A percentile compares a stretch with the other conserved stretches of the same genome.
Conservation (phyloP, 2,329 filamentous ascomycete species). For the Pestalotiopsis sp. region DNA sequence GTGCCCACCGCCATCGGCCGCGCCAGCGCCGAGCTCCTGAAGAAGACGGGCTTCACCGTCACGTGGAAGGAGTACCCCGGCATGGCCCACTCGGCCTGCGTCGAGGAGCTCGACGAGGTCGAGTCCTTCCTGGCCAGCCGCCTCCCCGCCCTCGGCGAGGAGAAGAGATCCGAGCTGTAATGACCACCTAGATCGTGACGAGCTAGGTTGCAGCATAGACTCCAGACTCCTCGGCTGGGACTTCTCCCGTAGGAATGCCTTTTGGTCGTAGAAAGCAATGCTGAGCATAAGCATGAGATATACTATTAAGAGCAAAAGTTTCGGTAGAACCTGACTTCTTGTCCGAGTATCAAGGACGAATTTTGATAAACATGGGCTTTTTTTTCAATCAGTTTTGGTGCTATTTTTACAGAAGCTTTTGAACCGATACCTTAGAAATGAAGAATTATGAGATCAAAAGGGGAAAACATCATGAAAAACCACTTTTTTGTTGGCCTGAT, state of each 20-base stretch:
- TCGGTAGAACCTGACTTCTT: no score
- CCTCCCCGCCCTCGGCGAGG: slow-evolving; percentile 43
- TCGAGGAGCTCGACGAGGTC: slow-evolving; percentile 80
- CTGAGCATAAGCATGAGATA: no score
- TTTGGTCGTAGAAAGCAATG: no score
- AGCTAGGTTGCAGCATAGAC: neutral
- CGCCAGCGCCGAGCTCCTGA: slow-evolving; percentile 67
- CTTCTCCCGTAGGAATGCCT: neutral
- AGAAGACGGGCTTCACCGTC: slow-evolving; percentile 71
- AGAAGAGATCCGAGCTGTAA: slow-evolving; percentile 41
- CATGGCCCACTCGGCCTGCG: slow-evolving; percentile 75
- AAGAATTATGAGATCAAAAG: no score
- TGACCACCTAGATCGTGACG: neutral
- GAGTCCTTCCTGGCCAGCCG: slow-evolving; percentile 58
- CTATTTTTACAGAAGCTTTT: no score
- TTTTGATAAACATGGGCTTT: no score
- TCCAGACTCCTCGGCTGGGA: neutral
- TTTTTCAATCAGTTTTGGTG: no score
- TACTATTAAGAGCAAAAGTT: no score
- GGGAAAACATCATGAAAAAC: no score
- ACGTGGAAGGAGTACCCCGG: slow-evolving; percentile 74
- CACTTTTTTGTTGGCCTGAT: no score
- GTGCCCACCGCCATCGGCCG: slow-evolving; percentile 72
- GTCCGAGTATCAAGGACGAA: no score
- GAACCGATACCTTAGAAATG: no score